Evolutionary conservation across 768 basidiomycete genomes (phyloP).

Genomic region (Mycena alexandri): DNA sequence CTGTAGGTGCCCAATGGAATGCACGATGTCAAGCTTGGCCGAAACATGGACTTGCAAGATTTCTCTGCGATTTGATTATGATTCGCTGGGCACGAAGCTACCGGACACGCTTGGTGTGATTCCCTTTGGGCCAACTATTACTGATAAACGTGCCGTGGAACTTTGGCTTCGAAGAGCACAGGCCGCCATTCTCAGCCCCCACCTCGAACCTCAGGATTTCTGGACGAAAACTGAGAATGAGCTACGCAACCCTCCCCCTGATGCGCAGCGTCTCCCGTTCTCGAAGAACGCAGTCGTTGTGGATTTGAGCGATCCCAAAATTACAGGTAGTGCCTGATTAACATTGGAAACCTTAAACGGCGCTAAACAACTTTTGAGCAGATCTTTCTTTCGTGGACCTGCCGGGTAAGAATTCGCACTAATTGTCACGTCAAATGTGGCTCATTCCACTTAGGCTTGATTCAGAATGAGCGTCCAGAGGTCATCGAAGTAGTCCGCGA

Average conservation of each 20-base stretch:
- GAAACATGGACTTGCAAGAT: slow-evolving; percentile 60
- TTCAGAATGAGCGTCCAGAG: slow-evolving; percentile 62
- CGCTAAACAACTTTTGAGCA: neutral
- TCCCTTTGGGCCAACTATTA: slow-evolving; percentile 58
- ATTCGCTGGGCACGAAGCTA: slow-evolving; percentile 23
- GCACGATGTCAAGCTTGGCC: slow-evolving; percentile 57
- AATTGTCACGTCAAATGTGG: neutral
- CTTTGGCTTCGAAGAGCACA: slow-evolving; percentile 70
- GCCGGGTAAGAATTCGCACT: slow-evolving; percentile 54
- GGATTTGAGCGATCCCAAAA: slow-evolving; percentile 56
- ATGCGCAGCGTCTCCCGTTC: slow-evolving; percentile 46
- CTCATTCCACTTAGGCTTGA: slow-evolving; percentile 59
- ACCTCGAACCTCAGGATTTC: slow-evolving; percentile 44
- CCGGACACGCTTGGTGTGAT: slow-evolving; percentile 11
- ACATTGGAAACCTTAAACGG: neutral
- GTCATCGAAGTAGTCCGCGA: slow-evolving; percentile 60
- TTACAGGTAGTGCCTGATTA: slow-evolving; percentile 41
- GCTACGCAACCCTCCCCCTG: slow-evolving; percentile 34
- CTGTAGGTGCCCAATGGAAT: slow-evolving; percentile 66
- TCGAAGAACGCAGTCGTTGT: slow-evolving; percentile 66
- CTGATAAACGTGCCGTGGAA: slow-evolving; percentile 60
- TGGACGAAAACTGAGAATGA: slow-evolving; percentile 43
- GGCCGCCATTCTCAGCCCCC: slow-evolving; percentile 65
- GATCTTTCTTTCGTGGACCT: slow-evolving; percentile 68
- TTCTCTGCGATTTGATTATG: slow-evolving; percentile 52